A percentile compares a stretch with the other conserved stretches of the same genome.
Conservation (phyloP, 163 green algal genomes). For the Chloromonas sp. region DNA sequence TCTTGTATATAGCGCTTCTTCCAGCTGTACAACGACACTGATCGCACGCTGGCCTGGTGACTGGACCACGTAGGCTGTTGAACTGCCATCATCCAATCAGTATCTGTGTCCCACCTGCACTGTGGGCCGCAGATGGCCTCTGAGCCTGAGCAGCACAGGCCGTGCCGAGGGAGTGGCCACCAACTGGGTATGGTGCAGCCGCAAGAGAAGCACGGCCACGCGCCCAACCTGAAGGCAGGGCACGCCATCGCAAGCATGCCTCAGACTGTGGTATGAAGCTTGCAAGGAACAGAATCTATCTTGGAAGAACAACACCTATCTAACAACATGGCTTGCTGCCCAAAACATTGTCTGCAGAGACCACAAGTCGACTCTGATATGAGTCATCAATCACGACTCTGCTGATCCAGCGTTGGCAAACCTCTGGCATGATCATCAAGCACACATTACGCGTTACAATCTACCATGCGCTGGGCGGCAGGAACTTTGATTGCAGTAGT, state of each 20-base stretch:
- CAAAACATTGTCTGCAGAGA: neutral
- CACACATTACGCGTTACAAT: neutral
- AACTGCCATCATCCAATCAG: no score
- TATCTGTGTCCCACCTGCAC: conserved; percentile 24
- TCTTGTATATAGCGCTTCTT: neutral
- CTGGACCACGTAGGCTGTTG: no score
- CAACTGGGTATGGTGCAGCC: conserved; percentile 81
- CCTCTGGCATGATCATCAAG: neutral
- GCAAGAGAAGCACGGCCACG: conserved; percentile 69
- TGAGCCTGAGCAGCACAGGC: conserved; percentile 49
- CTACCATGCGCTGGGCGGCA: neutral
- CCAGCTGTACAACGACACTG: neutral
- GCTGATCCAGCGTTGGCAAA: neutral
- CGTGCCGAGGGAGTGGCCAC: conserved; percentile 62
- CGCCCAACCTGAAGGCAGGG: conserved; percentile 39
- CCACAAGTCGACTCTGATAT: neutral
- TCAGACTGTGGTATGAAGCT: neutral
- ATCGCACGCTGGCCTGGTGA: no score
- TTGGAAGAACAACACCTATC: neutral
- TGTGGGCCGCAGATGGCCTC: conserved; percentile 24
- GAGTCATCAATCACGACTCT: neutral
- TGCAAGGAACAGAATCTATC: neutral
- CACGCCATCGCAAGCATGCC: neutral
- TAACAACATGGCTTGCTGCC: no score
- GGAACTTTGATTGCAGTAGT: no score